phyloP scores from a whole-genome alignment of 2,329 filamentous ascomycete genomes.

The Didymella keratinophila region DNA sequence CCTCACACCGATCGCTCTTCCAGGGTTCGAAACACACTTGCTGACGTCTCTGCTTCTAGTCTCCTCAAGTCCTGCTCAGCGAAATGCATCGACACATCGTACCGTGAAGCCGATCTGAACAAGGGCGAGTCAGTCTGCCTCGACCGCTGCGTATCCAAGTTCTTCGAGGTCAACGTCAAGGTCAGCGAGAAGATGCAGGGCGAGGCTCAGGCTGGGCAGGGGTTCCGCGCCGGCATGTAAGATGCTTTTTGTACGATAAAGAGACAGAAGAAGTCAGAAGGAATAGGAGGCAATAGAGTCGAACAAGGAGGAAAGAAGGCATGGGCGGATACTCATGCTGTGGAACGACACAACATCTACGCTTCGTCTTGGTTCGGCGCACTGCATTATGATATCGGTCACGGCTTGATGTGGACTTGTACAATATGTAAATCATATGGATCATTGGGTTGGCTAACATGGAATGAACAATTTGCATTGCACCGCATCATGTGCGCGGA shows the following conservation, averaged over 20 bases:
- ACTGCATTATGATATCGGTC: not conserved
- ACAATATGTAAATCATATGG: conserved; percentile 28
- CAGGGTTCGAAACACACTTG: too few species aligned
- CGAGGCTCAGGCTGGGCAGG: conserved; percentile 71
- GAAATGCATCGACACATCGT: conserved; percentile 92
- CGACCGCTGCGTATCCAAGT: conserved; percentile 96
- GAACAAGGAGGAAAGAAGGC: too few species aligned
- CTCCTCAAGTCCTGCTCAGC: conserved; percentile 87
- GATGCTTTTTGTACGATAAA: too few species aligned
- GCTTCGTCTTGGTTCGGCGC: conserved; percentile 7
- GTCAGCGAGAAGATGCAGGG: conserved; percentile 96
- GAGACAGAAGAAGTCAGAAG: not conserved
- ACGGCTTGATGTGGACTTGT: conserved; percentile 20
- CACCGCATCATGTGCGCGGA: not conserved
- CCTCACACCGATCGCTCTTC: too few species aligned
- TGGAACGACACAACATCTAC: not conserved
- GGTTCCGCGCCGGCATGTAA: conserved; percentile 35
- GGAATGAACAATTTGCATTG: conserved; percentile 10
- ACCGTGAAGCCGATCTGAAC: conserved; percentile 96
- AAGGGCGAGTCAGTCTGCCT: conserved; percentile 99
- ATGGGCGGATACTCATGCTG: too few species aligned
- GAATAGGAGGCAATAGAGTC: too few species aligned
- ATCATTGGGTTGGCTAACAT: conserved; percentile 12
- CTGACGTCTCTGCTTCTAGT: too few species aligned
- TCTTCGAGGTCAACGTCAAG: conserved; percentile 98